phyloP scores from a whole-genome alignment of 78 protist genomes.

The Chrysochromulina parva region DNA sequence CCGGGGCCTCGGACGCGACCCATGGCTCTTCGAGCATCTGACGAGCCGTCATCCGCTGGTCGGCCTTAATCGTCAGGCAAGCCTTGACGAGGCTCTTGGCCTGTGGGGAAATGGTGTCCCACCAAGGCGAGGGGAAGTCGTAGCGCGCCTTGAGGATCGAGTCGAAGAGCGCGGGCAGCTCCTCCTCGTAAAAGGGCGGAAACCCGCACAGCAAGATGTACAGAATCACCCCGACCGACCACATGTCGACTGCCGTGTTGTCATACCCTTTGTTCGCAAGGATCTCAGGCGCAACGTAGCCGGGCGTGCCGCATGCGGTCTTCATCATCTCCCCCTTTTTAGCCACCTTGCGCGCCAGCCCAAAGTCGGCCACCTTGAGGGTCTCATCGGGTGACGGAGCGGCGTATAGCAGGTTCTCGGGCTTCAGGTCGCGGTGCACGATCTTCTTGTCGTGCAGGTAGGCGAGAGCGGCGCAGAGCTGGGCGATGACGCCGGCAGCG shows the following conservation, averaged over 20 bases:
- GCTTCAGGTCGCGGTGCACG: constrained; percentile 34
- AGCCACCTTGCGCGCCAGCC: background rate
- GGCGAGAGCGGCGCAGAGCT: background rate
- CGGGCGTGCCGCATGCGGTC: constrained; percentile 7
- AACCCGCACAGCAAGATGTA: constrained; percentile 18
- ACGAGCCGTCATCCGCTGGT: background rate
- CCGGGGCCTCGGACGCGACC: background rate
- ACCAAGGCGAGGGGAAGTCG: constrained; percentile 3
- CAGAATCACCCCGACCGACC: constrained; percentile 17
- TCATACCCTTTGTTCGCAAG: background rate
- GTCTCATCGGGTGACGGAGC: too few species aligned
- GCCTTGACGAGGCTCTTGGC: background rate
- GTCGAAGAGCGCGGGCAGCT: background rate
- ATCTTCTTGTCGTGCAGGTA: background rate
- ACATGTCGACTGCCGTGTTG: background rate
- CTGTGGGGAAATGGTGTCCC: background rate
- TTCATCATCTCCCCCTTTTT: background rate
- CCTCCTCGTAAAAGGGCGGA: constrained; percentile 28
- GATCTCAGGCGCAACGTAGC: constrained; percentile 4
- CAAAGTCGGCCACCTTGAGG: background rate
- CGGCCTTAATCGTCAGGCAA: background rate
- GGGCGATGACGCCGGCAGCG: background rate
- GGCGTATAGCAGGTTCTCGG: constrained; percentile 1
- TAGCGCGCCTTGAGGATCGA: background rate
- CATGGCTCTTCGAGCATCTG: background rate